Conservation (phyloP, 352 stramenopile species). For the Halophytophthora batemanensis region DNA sequence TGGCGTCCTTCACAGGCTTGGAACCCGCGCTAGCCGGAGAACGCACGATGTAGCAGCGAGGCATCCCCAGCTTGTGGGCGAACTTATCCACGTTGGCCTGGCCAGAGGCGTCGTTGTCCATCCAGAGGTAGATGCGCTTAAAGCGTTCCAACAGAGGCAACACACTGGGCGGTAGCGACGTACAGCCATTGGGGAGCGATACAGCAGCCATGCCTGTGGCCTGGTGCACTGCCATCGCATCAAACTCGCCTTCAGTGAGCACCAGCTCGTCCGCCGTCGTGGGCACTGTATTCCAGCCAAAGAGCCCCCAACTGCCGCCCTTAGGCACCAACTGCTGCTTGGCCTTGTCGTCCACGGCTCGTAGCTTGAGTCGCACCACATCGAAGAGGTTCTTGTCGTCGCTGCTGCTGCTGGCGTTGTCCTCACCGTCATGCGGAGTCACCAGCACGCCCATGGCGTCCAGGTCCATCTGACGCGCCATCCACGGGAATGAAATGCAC, state of each 20-base stretch:
- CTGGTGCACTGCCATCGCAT: slow-evolving; percentile 97
- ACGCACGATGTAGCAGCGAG: slow-evolving; percentile 90
- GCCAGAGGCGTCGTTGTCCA: slow-evolving; percentile 97
- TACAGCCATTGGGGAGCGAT: slow-evolving; percentile 97
- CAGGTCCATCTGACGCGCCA: slow-evolving; percentile 84
- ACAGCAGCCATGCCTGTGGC: slow-evolving; percentile 89
- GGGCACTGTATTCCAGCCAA: slow-evolving; percentile 98
- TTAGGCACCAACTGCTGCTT: slow-evolving; percentile 87
- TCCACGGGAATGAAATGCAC: slow-evolving; percentile 97
- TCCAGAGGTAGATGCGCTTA: slow-evolving; percentile 98
- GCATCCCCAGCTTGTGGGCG: slow-evolving; percentile 92
- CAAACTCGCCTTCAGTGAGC: slow-evolving; percentile 97
- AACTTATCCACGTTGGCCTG: slow-evolving; percentile 96
- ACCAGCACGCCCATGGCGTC: slow-evolving; percentile 76
- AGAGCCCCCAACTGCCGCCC: slow-evolving; percentile 96
- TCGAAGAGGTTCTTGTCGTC: slow-evolving; percentile 79
- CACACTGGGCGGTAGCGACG: slow-evolving; percentile 93
- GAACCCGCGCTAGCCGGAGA: slow-evolving; percentile 37
- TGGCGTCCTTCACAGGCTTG: slow-evolving; percentile 96
- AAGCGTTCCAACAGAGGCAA: slow-evolving; percentile 96
- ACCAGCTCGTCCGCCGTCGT: slow-evolving; percentile 88
- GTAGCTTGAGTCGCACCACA: slow-evolving; percentile 82
- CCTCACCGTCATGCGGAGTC: slow-evolving; percentile 28
- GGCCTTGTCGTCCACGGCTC: slow-evolving; percentile 81
- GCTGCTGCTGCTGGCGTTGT: slow-evolving; percentile 19